Percentiles rank a stretch among this genome's conserved stretches.
Evolutionary conservation across 768 basidiomycete genomes (phyloP).

Genomic region (Calocybe gangraenosa): DNA sequence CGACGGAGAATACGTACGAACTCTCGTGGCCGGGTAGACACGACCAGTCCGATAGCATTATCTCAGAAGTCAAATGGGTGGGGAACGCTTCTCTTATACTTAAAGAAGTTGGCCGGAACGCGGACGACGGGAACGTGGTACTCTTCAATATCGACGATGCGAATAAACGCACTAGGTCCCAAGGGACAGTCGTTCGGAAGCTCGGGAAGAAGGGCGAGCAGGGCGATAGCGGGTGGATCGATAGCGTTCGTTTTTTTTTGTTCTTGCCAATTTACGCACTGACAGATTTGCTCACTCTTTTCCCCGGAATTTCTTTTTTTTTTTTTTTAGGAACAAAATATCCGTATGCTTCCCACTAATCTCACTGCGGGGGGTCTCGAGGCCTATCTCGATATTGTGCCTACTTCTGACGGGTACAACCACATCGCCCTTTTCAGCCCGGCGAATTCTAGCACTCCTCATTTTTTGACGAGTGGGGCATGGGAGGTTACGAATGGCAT

Average conservation of each 20-base stretch:
- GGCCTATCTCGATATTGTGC: constrained; percentile 90
- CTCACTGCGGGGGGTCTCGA: constrained; percentile 39
- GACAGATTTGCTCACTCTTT: too few relatives aligned
- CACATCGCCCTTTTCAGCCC: constrained; percentile 92
- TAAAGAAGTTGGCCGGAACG: constrained; percentile 85
- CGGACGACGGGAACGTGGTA: constrained; percentile 75
- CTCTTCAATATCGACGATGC: constrained; percentile 55
- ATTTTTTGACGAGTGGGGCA: constrained; percentile 79
- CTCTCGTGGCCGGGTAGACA: constrained; percentile 67
- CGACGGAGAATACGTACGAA: constrained; percentile 43
- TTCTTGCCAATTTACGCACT: too few relatives aligned
- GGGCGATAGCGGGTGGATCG: constrained; percentile 94
- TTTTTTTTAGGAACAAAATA: constrained; percentile 50
- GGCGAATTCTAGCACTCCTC: constrained; percentile 61
- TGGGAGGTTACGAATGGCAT: constrained; percentile 89
- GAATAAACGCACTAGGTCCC: constrained; percentile 23
- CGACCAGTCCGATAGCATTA: constrained; percentile 57
- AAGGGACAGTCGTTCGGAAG: constrained; percentile 62
- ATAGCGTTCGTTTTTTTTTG: constrained; percentile 50
- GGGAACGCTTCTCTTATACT: constrained; percentile 66
- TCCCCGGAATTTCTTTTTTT: too few relatives aligned
- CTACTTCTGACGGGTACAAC: constrained; percentile 76
- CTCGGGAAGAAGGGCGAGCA: constrained; percentile 83
- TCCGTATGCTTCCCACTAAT: constrained; percentile 49
- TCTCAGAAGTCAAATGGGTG: constrained; percentile 88